A percentile compares a stretch with the other conserved stretches of the same genome.
Conservation (phyloP, 2,329 filamentous ascomycete species). For the Achaetomium macrosporum region DNA sequence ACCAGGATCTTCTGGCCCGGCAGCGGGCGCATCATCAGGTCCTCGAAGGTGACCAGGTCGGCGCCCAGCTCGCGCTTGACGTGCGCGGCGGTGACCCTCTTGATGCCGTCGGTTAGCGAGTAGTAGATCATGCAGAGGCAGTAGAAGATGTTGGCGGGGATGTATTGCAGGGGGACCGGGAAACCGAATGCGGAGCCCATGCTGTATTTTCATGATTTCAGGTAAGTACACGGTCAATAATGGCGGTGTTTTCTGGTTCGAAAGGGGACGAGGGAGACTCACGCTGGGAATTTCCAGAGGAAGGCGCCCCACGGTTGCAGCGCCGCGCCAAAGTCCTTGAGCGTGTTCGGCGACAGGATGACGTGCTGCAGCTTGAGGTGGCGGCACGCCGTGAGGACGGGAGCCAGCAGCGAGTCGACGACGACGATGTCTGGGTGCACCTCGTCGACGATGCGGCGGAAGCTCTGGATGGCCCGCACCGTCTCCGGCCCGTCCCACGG, state of each 20-base stretch:
- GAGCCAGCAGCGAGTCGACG: constrained; percentile 39
- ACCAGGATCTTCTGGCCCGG: constrained; percentile 26
- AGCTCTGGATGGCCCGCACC: constrained; percentile 34
- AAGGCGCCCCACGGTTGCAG: constrained; percentile 33
- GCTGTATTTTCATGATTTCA: constrained; percentile 26
- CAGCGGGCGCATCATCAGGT: constrained; percentile 10
- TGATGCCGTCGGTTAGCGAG: constrained; percentile 20
- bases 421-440: constrained; percentile 37
- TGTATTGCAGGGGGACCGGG: constrained; percentile 39
- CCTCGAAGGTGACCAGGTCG: background rate
- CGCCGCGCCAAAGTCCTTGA: constrained; percentile 36
- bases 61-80: constrained; percentile 17
- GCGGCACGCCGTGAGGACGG: constrained; percentile 39
- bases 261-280: constrained; percentile 20
- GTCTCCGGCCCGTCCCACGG: constrained; percentile 37
- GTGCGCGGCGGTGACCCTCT: background rate
- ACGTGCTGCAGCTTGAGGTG: constrained; percentile 29
- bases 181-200: constrained; percentile 40
- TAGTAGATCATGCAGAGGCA: constrained; percentile 27
- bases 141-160: constrained; percentile 38
- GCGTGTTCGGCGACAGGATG: constrained; percentile 40
- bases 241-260: no score
- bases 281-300: constrained; percentile 37
- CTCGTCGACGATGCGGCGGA: constrained; percentile 33
- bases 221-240: no score